These are phyloP conservation scores for Pleurotus salmoneostramineus DNA, from an alignment of 768 basidiomycete genomes.

Conservation along the genomic window DNA sequence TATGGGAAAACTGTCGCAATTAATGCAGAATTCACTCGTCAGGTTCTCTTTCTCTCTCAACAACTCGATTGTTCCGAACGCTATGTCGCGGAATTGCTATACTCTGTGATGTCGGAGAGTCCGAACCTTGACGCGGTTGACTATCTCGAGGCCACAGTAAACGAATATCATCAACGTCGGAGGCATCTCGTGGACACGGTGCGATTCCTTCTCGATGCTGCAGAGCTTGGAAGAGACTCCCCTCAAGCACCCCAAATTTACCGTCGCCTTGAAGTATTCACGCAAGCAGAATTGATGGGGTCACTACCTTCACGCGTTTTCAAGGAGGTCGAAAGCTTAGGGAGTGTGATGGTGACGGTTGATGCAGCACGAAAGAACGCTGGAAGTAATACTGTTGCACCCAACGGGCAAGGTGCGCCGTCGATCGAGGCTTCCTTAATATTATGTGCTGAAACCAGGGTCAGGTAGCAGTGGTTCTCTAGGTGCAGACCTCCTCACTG, in stretches of 20 bases:
- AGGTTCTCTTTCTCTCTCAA: slow-evolving; percentile 74
- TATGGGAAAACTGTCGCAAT: slow-evolving; percentile 67
- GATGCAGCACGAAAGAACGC: slow-evolving; percentile 62
- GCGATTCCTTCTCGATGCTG: slow-evolving; percentile 62
- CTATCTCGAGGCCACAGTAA: slow-evolving; percentile 61
- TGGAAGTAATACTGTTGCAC: slow-evolving; percentile 52
- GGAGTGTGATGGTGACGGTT: slow-evolving; percentile 46
- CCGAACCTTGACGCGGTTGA: slow-evolving; percentile 58
- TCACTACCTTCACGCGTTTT: slow-evolving; percentile 55
- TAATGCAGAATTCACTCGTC: slow-evolving; percentile 76
- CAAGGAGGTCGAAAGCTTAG: slow-evolving; percentile 59
- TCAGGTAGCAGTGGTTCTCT: slow-evolving; percentile 42
- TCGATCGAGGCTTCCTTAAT: background rate
- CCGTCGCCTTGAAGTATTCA: slow-evolving; percentile 51
- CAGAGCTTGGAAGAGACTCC: slow-evolving; percentile 17
- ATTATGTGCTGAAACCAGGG: background rate
- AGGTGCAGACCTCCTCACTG: slow-evolving; percentile 63
- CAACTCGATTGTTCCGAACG: slow-evolving; percentile 82
- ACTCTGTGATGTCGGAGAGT: slow-evolving; percentile 56
- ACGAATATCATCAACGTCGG: slow-evolving; percentile 66
- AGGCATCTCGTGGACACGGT: slow-evolving; percentile 70
- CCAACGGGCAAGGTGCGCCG: slow-evolving; percentile 52
- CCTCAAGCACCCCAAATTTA: slow-evolving; percentile 37
- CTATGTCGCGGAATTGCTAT: slow-evolving; percentile 67
- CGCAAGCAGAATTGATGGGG: slow-evolving; percentile 50